Evolutionary conservation across 2,329 filamentous ascomycete species (phyloP).

Genomic region (Trichophyton schoenleinii): DNA sequence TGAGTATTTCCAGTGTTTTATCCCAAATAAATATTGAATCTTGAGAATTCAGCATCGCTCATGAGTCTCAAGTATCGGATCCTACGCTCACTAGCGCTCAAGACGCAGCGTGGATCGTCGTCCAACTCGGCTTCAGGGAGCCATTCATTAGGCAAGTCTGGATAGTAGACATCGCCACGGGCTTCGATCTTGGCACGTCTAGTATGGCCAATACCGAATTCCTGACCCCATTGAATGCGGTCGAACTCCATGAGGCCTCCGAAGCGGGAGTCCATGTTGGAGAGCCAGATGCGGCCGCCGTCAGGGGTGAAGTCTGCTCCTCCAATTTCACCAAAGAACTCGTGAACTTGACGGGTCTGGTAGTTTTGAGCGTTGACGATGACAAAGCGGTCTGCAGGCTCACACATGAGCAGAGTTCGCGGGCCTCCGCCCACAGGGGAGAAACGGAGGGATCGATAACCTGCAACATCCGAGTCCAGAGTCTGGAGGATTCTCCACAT

Average conservation of each 20-base stretch:
- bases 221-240: conserved; percentile 26
- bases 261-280: conserved; percentile 32
- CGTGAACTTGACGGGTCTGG: conserved; percentile 30
- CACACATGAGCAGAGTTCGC: conserved; percentile 31
- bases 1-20: neutral
- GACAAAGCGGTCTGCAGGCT: conserved; percentile 34
- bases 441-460: conserved; percentile 33
- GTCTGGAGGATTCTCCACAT: conserved; percentile 30
- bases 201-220: conserved; percentile 19
- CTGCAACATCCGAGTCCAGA: conserved; percentile 34
- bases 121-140: conserved; percentile 23
- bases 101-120: conserved; percentile 25
- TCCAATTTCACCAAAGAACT: conserved; percentile 36
- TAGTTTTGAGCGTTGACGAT: conserved; percentile 35
- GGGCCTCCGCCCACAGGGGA: conserved; percentile 34
- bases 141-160: conserved; percentile 29
- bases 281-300: conserved; percentile 31
- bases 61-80: conserved; percentile 26
- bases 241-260: conserved; percentile 36
- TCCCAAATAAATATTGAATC: conserved; percentile 9
- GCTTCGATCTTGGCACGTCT: conserved; percentile 10
- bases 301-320: conserved; percentile 33
- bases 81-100: conserved; percentile 24
- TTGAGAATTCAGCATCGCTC: conserved; percentile 6
- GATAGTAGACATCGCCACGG: conserved; percentile 14